Conservation (phyloP, 495 filamentous ascomycete species). For the Penicillium egyptiacum region DNA sequence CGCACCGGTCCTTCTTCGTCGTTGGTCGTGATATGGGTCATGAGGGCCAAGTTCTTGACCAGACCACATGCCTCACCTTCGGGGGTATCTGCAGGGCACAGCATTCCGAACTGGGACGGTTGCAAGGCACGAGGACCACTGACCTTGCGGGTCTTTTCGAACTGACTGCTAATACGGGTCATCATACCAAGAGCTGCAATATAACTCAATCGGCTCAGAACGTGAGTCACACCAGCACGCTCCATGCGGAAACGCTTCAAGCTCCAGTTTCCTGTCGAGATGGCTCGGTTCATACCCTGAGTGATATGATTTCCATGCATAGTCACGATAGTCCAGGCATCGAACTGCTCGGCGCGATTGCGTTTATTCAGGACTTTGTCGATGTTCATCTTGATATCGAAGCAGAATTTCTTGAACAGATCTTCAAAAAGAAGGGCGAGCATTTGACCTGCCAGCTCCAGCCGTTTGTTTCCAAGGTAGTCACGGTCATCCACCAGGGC, state of each 20-base stretch:
- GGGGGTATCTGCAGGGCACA: slow-evolving; percentile 94
- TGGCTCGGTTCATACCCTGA: slow-evolving; percentile 84
- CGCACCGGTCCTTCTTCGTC: slow-evolving; percentile 87
- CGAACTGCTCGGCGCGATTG: slow-evolving; percentile 79
- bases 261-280: slow-evolving; percentile 96
- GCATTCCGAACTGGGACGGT: slow-evolving; percentile 95
- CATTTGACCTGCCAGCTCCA: slow-evolving; percentile 93
- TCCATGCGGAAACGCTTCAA: slow-evolving; percentile 98
- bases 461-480: slow-evolving; percentile 94
- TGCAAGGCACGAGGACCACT: slow-evolving; percentile 92
- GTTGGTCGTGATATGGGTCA: slow-evolving; percentile 98
- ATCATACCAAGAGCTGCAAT: slow-evolving; percentile 99
- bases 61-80: slow-evolving; percentile 98
- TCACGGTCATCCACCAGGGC: slow-evolving; percentile 92
- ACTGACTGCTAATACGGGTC: slow-evolving; percentile 97
- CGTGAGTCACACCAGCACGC: slow-evolving; percentile 93
- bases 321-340: slow-evolving; percentile 73
- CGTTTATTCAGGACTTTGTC: slow-evolving; percentile 92
- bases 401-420: slow-evolving; percentile 91
- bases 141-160: slow-evolving; percentile 97
- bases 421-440: slow-evolving; percentile 96
- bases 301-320: slow-evolving; percentile 81
- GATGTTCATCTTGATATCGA: slow-evolving; percentile 81
- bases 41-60: slow-evolving; percentile 96
- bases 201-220: slow-evolving; percentile 91